Evolutionary conservation across 2,329 filamentous ascomycete genomes (phyloP).

Genomic region (Ambrosiella cleistominuta): DNA sequence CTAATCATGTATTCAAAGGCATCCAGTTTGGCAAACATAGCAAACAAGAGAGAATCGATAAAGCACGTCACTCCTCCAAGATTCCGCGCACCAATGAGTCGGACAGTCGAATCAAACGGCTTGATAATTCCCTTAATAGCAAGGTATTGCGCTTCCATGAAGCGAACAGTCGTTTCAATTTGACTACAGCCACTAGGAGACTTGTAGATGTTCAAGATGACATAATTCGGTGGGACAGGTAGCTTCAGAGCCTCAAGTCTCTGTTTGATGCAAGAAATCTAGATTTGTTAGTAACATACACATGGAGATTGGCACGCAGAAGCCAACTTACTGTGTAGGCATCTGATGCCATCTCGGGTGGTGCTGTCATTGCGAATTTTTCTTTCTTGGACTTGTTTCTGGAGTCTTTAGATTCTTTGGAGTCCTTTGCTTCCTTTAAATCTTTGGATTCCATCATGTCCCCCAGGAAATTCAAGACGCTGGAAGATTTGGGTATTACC

Average conservation of each 20-base stretch:
- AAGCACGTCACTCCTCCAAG: conserved; percentile 82
- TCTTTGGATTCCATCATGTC: too few species aligned
- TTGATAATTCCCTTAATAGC: conserved; percentile 64
- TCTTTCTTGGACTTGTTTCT: too few species aligned
- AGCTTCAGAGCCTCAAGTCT: conserved; percentile 27
- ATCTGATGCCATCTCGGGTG: too few species aligned
- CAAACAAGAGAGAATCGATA: conserved; percentile 75
- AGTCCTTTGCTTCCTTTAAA: too few species aligned
- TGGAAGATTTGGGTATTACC: too few species aligned
- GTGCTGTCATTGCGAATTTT: too few species aligned
- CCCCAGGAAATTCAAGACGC: too few species aligned
- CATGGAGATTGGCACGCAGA: too few species aligned
- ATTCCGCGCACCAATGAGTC: conserved; percentile 74
- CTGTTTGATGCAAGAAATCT: conserved; percentile 27
- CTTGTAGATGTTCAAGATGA: conserved; percentile 36
- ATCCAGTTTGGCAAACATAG: conserved; percentile 83
- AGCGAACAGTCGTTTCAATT: conserved; percentile 53
- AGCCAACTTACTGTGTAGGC: too few species aligned
- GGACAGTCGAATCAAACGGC: conserved; percentile 52
- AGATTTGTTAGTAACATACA: not conserved
- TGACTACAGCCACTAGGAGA: conserved; percentile 51
- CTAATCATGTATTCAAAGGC: conserved; percentile 89
- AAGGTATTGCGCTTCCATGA: conserved; percentile 63
- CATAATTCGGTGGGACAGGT: conserved; percentile 36
- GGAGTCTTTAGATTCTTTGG: too few species aligned